These are phyloP conservation scores for Wickerhamiella siamensis DNA, from an alignment of 805 yeast species.

Conservation along the genomic window DNA sequence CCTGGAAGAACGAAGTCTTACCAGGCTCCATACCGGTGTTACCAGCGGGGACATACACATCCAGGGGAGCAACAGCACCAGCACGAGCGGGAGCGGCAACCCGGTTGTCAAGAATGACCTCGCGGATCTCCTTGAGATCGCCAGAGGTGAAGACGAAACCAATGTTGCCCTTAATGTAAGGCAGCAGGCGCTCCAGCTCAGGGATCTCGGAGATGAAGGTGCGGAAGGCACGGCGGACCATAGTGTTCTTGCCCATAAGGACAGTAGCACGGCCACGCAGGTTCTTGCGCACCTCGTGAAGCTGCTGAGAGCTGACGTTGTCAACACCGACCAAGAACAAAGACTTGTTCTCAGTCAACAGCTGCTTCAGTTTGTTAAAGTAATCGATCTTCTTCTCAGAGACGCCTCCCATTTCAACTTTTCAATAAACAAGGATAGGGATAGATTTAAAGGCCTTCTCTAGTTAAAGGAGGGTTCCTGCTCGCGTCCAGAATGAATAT, in stretches of 20 bases:
- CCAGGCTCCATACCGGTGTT: slow-evolving; percentile 99
- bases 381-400: slow-evolving; percentile 95
- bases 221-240: slow-evolving; percentile 99
- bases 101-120: slow-evolving; percentile 72
- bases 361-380: slow-evolving; percentile 87
- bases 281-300: slow-evolving; percentile 98
- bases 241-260: slow-evolving; percentile 99
- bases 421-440: slow-evolving; percentile 23
- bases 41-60: slow-evolving; percentile 96
- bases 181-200: slow-evolving; percentile 88
- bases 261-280: slow-evolving; percentile 92
- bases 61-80: slow-evolving; percentile 98
- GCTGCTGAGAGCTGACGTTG: slow-evolving; percentile 99
- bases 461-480: not conserved
- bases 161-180: slow-evolving; percentile 93
- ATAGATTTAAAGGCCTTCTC: slow-evolving; percentile 26
- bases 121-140: slow-evolving; percentile 88
- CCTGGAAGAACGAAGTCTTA: slow-evolving; percentile 99
- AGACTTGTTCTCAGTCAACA: slow-evolving; percentile 93
- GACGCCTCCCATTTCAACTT: slow-evolving; percentile 99
- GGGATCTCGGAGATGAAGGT: slow-evolving; percentile 88
- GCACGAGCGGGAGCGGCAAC: slow-evolving; percentile 99
- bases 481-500: not conserved
- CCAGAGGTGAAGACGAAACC: slow-evolving; percentile 99
- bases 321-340: slow-evolving; percentile 98